These are phyloP conservation scores for Paecilomyces dactylethromorphus DNA, from an alignment of 2,329 filamentous ascomycete genomes.

Conservation along the genomic window DNA sequence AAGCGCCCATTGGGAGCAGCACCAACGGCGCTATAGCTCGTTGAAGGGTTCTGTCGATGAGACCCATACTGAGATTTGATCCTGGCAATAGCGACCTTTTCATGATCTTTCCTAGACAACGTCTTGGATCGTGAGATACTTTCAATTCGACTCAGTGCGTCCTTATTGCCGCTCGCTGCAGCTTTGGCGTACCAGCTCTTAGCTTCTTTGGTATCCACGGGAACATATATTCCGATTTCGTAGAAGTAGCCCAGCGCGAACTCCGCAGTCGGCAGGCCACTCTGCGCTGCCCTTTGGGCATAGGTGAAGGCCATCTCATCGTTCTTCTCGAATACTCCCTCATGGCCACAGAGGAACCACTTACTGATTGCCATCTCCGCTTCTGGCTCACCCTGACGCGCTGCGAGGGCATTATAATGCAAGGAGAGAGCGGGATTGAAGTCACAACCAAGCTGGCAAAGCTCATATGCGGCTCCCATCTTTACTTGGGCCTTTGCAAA, in stretches of 20 bases:
- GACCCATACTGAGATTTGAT: slow-evolving; percentile 79
- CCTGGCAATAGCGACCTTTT: slow-evolving; percentile 77
- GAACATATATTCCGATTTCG: slow-evolving; percentile 89
- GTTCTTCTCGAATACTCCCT: slow-evolving; percentile 88
- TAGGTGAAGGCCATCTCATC: slow-evolving; percentile 90
- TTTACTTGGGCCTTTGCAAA: slow-evolving; percentile 96
- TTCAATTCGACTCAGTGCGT: slow-evolving; percentile 75
- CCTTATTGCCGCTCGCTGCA: slow-evolving; percentile 83
- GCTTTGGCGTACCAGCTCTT: slow-evolving; percentile 86
- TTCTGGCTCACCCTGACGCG: slow-evolving; percentile 85
- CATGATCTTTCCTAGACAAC: slow-evolving; percentile 84
- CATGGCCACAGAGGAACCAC: slow-evolving; percentile 96
- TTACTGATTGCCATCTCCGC: slow-evolving; percentile 95
- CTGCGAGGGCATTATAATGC: slow-evolving; percentile 91
- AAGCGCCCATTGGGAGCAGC: background rate
- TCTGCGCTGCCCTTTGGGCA: slow-evolving; percentile 75
- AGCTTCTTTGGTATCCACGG: slow-evolving; percentile 75
- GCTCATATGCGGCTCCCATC: slow-evolving; percentile 92
- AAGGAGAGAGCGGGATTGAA: slow-evolving; percentile 89
- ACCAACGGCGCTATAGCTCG: slow-evolving; percentile 28
- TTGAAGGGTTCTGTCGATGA: slow-evolving; percentile 32
- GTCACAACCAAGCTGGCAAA: slow-evolving; percentile 87
- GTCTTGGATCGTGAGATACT: slow-evolving; percentile 77
- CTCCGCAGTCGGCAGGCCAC: slow-evolving; percentile 80
- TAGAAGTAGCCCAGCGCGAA: slow-evolving; percentile 97